Conservation (phyloP, 306 rosid genomes). For the Quercus berberidifolia region DNA sequence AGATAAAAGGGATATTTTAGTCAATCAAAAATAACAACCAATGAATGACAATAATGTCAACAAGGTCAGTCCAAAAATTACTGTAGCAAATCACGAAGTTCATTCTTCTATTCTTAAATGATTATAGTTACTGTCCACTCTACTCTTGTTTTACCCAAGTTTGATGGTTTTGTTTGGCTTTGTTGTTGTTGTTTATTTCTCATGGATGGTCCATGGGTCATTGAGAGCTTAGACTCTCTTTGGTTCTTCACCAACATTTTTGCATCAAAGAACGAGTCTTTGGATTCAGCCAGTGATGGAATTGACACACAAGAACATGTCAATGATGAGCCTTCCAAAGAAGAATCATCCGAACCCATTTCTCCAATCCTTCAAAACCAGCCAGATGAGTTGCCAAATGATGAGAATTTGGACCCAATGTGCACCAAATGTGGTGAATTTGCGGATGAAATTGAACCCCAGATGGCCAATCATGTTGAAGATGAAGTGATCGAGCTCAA, state of each 20-base stretch:
- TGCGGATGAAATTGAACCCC: constrained; percentile 12
- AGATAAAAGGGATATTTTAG: neutral
- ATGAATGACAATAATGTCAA: neutral
- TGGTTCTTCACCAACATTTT: constrained; percentile 65
- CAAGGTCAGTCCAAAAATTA: constrained; percentile 12
- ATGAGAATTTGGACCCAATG: neutral
- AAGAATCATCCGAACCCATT: constrained; percentile 13
- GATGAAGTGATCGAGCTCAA: constrained; percentile 11
- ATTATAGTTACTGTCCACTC: too few relatives aligned
- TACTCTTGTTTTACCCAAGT: neutral
- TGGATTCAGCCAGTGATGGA: constrained; percentile 5
- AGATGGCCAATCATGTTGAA: neutral
- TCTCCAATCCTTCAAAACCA: constrained; percentile 6
- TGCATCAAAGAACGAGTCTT: neutral
- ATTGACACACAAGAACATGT: neutral
- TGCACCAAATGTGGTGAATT: constrained; percentile 10
- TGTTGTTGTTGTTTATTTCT: neutral
- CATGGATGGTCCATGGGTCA: constrained; percentile 43
- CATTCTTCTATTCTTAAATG: neutral
- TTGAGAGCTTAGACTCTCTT: constrained; percentile 46
- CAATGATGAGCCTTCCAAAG: constrained; percentile 13
- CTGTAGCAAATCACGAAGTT: neutral
- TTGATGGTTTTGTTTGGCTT: neutral
- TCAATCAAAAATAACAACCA: neutral
- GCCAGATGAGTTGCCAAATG: neutral